Conservation (phyloP, 2,329 filamentous ascomycete genomes). For the Colletotrichum camelliae region DNA sequence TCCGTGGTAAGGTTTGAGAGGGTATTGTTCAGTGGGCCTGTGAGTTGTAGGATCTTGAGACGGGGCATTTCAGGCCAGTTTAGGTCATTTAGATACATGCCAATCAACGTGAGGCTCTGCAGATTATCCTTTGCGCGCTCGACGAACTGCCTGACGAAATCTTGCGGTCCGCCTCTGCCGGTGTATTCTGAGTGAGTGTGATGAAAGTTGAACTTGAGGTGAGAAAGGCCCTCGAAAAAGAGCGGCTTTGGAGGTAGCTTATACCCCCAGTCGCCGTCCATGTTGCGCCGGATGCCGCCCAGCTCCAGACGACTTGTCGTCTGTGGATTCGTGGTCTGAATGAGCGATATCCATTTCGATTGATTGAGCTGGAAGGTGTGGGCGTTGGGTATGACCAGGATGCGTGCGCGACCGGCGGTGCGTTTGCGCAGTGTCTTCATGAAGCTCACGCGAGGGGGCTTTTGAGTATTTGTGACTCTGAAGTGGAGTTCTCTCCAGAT, state of each 20-base stretch:
- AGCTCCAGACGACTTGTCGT: conserved; percentile 17
- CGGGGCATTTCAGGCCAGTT: conserved; percentile 16
- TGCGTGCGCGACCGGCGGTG: conserved; percentile 10
- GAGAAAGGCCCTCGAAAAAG: conserved; percentile 7
- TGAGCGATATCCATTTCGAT: conserved; percentile 15
- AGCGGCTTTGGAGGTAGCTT: conserved; percentile 16
- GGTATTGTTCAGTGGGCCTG: conserved; percentile 3
- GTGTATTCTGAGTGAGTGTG: not conserved
- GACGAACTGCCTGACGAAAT: conserved; percentile 8
- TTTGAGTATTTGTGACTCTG: not conserved
- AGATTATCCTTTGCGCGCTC: conserved; percentile 1
- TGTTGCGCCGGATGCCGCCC: not conserved
- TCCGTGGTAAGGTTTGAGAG: conserved; percentile 2
- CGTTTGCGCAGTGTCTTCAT: conserved; percentile 12
- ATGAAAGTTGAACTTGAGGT: conserved; percentile 5
- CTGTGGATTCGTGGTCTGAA: conserved; percentile 18
- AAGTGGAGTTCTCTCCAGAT: conserved; percentile 21
- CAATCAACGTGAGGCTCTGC: not conserved
- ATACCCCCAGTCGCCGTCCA: conserved; percentile 17
- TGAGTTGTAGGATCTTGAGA: conserved; percentile 11
- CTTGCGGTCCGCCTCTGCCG: conserved; percentile 9
- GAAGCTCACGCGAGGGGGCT: conserved; percentile 6
- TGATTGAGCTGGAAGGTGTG: conserved; percentile 17
- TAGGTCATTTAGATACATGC: conserved; percentile 15
- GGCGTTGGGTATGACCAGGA: conserved; percentile 14